A percentile compares a stretch with the other conserved stretches of the same genome.
Conservation (phyloP, 305 asterid genomes). For the Solanum hybrid region DNA sequence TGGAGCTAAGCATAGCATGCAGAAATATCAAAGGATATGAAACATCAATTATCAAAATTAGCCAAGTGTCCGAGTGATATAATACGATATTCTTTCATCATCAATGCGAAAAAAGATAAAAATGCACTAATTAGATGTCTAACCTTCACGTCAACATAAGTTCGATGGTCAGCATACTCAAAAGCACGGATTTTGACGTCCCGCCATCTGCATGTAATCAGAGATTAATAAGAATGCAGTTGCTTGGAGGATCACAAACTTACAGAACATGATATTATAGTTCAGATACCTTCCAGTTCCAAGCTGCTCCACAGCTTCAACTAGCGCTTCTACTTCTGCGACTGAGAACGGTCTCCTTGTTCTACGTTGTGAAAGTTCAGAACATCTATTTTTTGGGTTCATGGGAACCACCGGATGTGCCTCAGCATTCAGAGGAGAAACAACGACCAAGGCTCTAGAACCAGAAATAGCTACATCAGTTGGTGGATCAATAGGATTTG, state of each 20-base stretch:
- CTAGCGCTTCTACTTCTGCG: slow-evolving; percentile 79
- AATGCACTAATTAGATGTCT: background rate
- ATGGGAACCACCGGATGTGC: slow-evolving; percentile 48
- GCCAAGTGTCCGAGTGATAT: background rate
- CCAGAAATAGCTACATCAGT: slow-evolving; percentile 25
- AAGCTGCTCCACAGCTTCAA: slow-evolving; percentile 80
- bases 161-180: slow-evolving; percentile 81
- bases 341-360: slow-evolving; percentile 91
- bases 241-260: background rate
- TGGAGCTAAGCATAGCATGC: background rate
- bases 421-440: slow-evolving; percentile 30
- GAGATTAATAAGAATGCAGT: background rate
- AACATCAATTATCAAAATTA: background rate
- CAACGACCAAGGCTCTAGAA: slow-evolving; percentile 55
- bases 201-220: slow-evolving; percentile 73
- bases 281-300: slow-evolving; percentile 74
- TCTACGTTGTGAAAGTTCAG: slow-evolving; percentile 74
- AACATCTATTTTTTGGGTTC: slow-evolving; percentile 43
- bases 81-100: background rate
- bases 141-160: slow-evolving; percentile 94
- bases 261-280: background rate
- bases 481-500: slow-evolving; percentile 19
- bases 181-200: slow-evolving; percentile 88
- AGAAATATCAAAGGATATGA: background rate
- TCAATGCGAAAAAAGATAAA: background rate